Percentiles rank a stretch among this genome's conserved stretches.
phyloP scores from a whole-genome alignment of 176 grass and related monocot genomes.

The Olyra latifolia region DNA sequence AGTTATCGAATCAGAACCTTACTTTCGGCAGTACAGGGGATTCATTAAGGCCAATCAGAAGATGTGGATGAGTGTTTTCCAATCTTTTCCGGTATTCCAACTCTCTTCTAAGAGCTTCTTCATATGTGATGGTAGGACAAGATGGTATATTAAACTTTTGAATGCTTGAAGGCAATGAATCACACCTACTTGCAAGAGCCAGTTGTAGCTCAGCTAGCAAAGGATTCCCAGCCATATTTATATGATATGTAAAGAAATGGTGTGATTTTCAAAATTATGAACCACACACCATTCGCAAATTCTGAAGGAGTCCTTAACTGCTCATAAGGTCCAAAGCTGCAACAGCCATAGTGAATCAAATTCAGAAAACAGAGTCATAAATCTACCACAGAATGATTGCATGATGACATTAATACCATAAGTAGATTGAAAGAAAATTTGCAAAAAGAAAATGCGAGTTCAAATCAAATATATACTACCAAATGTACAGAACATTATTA shows the following conservation, averaged over 20 bases:
- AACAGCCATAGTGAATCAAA: background rate
- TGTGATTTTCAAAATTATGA: background rate
- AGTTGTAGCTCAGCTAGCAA: constrained; percentile 17
- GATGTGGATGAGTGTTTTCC: constrained; percentile 37
- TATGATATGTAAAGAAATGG: background rate
- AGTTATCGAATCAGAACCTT: constrained; percentile 14
- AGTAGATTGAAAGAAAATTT: background rate
- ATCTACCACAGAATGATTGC: background rate
- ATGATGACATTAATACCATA: background rate
- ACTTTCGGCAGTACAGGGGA: constrained; percentile 18
- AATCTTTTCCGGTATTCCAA: constrained; percentile 54
- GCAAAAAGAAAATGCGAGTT: background rate
- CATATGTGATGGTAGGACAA: constrained; percentile 54
- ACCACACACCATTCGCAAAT: background rate
- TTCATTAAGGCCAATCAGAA: constrained; percentile 17
- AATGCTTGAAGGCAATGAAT: constrained; percentile 29
- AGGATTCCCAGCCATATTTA: background rate
- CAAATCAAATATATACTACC: background rate
- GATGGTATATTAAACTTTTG: background rate
- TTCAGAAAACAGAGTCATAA: background rate
- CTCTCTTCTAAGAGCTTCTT: constrained; percentile 66
- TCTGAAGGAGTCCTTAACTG: background rate
- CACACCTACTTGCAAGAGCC: background rate
- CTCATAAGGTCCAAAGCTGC: constrained; percentile 7
- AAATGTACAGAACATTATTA: background rate